Base-by-base conservation (phyloP, 1,284 basidiomycete species). In the Uromyces viciae-fabae region DNA sequence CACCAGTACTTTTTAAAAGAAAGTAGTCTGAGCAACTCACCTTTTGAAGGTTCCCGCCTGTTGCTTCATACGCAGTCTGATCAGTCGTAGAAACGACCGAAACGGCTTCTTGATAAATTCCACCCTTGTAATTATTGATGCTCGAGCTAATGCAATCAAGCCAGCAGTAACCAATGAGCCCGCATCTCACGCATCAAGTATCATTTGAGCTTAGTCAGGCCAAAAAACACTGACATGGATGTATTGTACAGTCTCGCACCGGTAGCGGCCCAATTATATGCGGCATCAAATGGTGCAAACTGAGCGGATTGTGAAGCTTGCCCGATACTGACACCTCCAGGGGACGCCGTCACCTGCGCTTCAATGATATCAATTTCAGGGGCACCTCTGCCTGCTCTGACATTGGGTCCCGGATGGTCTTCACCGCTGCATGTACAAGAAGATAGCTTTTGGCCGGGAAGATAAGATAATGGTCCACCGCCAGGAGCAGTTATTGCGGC, bases 221-320 rank as follows among this genome's bases (percentile, higher is more conserved):
- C n/a, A 88, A 84, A 82, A 46, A 22, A 25, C 19, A 49, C 69
- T 74, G 19, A 68, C 69, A 68, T 38, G 33, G 31, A 75, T 36
- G 71, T 14, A 33, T 75, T 38, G 42, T 82, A n/a, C 17, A 62
- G 17, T 14, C 42, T 62, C 11, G 73, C 69, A 9, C 71, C 71
- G n/a, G 38, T 33, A 0, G 22, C 46, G n/a, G 36, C 49, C 78
- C 71, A 81, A 31, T 74, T 64, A 28, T 81, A 81, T 49, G 15
- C 62, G 68, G 40, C 46, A 82, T 81, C 80, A 40, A 81, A 85
- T 0, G 86, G 86, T n/a, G 93, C 93, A 64, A 89, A 86, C 86
- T 95, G 93, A 83, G 89, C 89, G 82, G 91, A 92, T 86, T 94
- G 93, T 2, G 93, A 94, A 1, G 91, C 91, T 83, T 91, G 86